A percentile compares a stretch with the other conserved stretches of the same genome.
These are phyloP conservation scores for Coemansia javaensis DNA, from an alignment of 192 early-diverging fungal species.

Conservation along the genomic window DNA sequence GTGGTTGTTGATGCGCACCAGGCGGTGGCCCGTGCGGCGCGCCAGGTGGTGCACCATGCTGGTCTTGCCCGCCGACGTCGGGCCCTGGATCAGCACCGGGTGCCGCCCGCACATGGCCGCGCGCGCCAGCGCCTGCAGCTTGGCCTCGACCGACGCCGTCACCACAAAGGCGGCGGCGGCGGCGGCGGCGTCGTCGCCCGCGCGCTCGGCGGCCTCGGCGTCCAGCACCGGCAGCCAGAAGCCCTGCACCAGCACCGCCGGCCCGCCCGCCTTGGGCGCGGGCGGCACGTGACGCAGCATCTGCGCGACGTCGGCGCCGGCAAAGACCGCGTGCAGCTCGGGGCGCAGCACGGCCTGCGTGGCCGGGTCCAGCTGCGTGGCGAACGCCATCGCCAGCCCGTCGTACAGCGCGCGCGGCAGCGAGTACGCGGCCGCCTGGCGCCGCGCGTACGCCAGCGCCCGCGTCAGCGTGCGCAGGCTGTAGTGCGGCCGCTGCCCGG, in stretches of 20 bases:
- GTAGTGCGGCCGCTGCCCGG: conserved; percentile 81
- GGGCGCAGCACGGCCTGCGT: conserved; percentile 51
- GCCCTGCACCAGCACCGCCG: conserved; percentile 69
- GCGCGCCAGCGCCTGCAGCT: conserved; percentile 82
- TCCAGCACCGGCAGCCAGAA: conserved; percentile 76
- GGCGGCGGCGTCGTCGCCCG: conserved; percentile 13
- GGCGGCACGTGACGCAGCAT: conserved; percentile 27
- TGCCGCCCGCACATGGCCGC: conserved; percentile 86
- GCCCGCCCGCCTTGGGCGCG: too few species aligned
- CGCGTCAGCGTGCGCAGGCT: conserved; percentile 90
- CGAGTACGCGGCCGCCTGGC: conserved; percentile 69
- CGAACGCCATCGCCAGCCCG: conserved; percentile 93
- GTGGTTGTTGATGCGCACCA: conserved; percentile 99
- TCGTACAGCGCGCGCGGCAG: conserved; percentile 84
- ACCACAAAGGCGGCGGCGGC: conserved; percentile 65
- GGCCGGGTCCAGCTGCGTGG: conserved; percentile 75
- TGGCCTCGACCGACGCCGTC: conserved; percentile 79
- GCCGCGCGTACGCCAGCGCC: conserved; percentile 73
- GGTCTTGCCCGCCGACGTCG: conserved; percentile 96
- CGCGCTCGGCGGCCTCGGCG: conserved; percentile 18
- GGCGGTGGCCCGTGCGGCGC: conserved; percentile 80
- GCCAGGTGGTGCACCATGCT: conserved; percentile 97
- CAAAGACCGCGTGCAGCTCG: conserved; percentile 32
- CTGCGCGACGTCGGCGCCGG: conserved; percentile 18
- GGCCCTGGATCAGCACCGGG: conserved; percentile 97